A percentile compares a stretch with the other conserved stretches of the same genome.
Conservation (phyloP, 1,139 yeast genomes). For the Suhomyces ambrosiae region DNA sequence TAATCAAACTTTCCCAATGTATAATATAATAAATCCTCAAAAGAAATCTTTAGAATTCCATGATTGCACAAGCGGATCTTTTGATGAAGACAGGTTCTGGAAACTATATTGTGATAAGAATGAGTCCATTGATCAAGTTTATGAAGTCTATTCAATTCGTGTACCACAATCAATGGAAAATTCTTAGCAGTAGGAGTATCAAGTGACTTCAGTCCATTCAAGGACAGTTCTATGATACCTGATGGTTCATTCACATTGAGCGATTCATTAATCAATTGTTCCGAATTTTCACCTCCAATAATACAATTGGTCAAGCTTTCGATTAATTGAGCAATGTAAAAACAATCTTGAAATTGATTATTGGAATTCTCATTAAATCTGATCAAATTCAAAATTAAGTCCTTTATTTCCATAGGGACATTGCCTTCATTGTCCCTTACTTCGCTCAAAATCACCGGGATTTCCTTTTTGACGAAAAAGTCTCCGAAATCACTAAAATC, state of each 20-base stretch:
- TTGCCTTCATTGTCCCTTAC: conserved; percentile 66
- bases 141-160: conserved; percentile 68
- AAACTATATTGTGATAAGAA: conserved; percentile 61
- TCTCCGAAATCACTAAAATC: conserved; percentile 70
- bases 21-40: conserved; percentile 52
- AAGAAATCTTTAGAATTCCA: conserved; percentile 55
- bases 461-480: conserved; percentile 69
- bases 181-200: conserved; percentile 1
- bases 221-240: neutral
- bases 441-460: conserved; percentile 62
- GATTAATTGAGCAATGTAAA: conserved; percentile 63
- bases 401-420: conserved; percentile 65
- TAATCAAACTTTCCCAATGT: conserved; percentile 53
- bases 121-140: conserved; percentile 89
- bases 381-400: conserved; percentile 68
- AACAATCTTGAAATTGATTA: conserved; percentile 75
- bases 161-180: conserved; percentile 14
- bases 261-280: conserved; percentile 3
- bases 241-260: conserved; percentile 31
- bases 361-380: conserved; percentile 85
- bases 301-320: conserved; percentile 51
- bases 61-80: conserved; percentile 61
- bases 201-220: conserved; percentile 2
- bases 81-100: conserved; percentile 58
- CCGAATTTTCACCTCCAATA: conserved; percentile 13